These are phyloP conservation scores for Tetrapisispora fleetii DNA, from an alignment of 805 yeast species.

Conservation along the genomic window DNA sequence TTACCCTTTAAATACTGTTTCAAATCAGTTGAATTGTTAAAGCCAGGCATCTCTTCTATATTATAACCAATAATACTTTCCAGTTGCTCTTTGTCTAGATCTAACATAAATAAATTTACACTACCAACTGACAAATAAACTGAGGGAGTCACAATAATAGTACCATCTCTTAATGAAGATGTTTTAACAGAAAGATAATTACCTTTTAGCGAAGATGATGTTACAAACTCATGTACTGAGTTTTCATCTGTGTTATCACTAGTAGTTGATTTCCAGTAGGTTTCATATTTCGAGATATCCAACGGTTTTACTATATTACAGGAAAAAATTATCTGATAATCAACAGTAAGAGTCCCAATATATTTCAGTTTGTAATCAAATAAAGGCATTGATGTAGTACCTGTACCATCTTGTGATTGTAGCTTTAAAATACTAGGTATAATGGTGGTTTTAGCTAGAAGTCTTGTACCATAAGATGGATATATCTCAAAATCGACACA, in stretches of 20 bases:
- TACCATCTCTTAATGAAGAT: constrained; percentile 69
- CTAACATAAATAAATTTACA: constrained; percentile 51
- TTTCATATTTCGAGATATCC: constrained; percentile 37
- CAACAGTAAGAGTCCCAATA: constrained; percentile 71
- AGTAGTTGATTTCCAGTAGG: constrained; percentile 92
- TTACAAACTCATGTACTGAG: constrained; percentile 29
- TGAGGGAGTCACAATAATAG: constrained; percentile 71
- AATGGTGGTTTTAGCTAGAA: constrained; percentile 83
- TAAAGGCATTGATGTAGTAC: constrained; percentile 49
- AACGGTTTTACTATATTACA: constrained; percentile 22
- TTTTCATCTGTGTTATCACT: constrained; percentile 28
- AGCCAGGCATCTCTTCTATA: constrained; percentile 13
- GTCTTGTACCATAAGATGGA: constrained; percentile 89
- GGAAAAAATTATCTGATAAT: constrained; percentile 81
- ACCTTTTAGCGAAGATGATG: constrained; percentile 85
- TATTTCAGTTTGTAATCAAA: constrained; percentile 72
- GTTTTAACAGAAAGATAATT: constrained; percentile 62
- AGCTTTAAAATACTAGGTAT: constrained; percentile 40
- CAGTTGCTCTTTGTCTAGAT: constrained; percentile 34
- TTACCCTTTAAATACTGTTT: constrained; percentile 27
- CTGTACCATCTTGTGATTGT: constrained; percentile 18
- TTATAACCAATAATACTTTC: constrained; percentile 24
- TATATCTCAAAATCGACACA: constrained; percentile 79
- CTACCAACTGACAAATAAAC: constrained; percentile 44
- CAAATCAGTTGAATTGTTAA: constrained; percentile 21